Conservation (phyloP, 768 basidiomycete species). For the Mycena polygramma region DNA sequence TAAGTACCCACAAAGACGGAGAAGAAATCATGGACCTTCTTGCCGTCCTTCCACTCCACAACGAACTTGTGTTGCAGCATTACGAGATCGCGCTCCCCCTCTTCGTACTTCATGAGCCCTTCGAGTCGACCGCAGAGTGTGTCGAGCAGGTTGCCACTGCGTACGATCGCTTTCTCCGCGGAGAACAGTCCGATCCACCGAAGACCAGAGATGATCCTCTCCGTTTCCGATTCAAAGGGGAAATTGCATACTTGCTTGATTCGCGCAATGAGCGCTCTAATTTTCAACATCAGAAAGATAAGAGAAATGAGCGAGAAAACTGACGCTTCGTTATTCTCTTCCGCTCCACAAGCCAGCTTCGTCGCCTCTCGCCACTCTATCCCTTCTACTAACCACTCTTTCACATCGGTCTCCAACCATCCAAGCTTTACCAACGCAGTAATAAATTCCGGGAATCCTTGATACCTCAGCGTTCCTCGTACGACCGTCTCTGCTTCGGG, state of each 20-base stretch:
- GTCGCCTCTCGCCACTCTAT: conserved; percentile 89
- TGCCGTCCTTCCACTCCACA: conserved; percentile 90
- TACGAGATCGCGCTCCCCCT: conserved; percentile 93
- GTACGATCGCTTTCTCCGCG: conserved; percentile 66
- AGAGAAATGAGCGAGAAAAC: not conserved
- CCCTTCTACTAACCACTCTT: conserved; percentile 82
- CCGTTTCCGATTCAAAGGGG: conserved; percentile 76
- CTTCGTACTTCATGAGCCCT: conserved; percentile 90
- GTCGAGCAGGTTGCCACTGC: conserved; percentile 87
- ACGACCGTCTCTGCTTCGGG: conserved; percentile 94
- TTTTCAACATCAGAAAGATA: conserved; percentile 26
- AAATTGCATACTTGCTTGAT: conserved; percentile 80
- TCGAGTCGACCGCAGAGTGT: conserved; percentile 94
- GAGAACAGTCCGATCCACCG: conserved; percentile 97
- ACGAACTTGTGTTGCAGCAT: conserved; percentile 99
- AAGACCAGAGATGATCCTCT: conserved; percentile 89
- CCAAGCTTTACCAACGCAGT: conserved; percentile 88
- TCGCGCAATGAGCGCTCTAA: conserved; percentile 77
- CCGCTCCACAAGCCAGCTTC: conserved; percentile 78
- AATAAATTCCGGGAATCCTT: conserved; percentile 97
- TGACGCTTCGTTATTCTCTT: conserved; percentile 78
- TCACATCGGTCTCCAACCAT: conserved; percentile 81
- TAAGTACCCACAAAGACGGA: not conserved
- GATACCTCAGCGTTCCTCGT: conserved; percentile 94
- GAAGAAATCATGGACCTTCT: conserved; percentile 57